Evolutionary conservation across 108 stramenopile species (phyloP), one percentile per base, ranked within the genome.

Genomic region (Pelagomonas calceolata): DNA sequence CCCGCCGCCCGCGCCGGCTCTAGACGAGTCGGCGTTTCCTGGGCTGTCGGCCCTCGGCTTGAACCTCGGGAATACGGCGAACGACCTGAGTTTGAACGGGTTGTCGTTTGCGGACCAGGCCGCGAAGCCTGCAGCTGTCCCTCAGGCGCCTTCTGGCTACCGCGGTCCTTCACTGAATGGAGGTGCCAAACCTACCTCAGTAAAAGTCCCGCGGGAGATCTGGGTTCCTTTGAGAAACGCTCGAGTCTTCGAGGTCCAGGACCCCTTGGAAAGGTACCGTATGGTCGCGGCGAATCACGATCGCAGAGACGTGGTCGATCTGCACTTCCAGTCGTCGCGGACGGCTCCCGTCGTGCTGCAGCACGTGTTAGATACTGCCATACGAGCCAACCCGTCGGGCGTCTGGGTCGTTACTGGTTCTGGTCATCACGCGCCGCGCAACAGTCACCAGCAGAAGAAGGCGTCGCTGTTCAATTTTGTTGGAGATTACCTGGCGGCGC

Each of bases 341-440:
- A 72, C 71, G 30, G 36, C 32, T 4, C 64, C 64, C 29, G 64
- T 66, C 32, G 71, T 72, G 17, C 65, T 72, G 16, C 64, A 72
- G 5, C n/a, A 64, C 30, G 30, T 72, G 14, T 34, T 44, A 17
- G 71, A 72, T 16, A 32, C 15, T 17, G 63, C 26, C 35, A 7
- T 30, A 16, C 36, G 34, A 9, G 69, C 31, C 45, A 15, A 33
- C 43, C 7, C 34, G n/a, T 33, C 64, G 60, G 64, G 30, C 39
- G 36, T 64, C 34, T 72, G 71, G 71, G 71, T 72, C 64, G 65
- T 72, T 35, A 72, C 71, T 0, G 71, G 71, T 26, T 37, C 71
- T 30, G 71, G 71, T 32, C 71, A 72, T 30, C 71, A 72, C 71
- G 65, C 64, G 15, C 64, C 71, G 0, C 64, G 66, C n/a, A 32